Evolutionary conservation across 345 rosid species (phyloP).

Genomic region (Linum lewisii): DNA sequence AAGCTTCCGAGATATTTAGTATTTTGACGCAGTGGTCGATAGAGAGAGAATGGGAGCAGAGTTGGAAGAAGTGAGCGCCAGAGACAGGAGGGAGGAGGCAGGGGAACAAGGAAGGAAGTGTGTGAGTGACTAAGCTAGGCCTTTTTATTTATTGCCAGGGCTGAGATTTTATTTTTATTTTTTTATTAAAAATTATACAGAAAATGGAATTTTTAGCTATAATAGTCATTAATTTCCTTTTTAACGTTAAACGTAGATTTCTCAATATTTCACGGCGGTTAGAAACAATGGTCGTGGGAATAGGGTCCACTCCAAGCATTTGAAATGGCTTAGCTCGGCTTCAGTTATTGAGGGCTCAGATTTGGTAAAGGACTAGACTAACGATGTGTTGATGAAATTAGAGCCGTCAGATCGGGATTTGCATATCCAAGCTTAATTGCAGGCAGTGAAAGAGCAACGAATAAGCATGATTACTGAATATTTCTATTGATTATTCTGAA

Average conservation of each 20-base stretch:
- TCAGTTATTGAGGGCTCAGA: too few species aligned
- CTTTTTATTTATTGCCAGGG: conserved; percentile 28
- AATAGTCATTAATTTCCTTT: too few species aligned
- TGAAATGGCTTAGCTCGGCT: too few species aligned
- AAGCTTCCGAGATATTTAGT: background rate
- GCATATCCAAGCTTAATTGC: too few species aligned
- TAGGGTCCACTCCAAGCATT: background rate
- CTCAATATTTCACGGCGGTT: background rate
- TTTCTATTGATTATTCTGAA: too few species aligned
- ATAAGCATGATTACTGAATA: too few species aligned
- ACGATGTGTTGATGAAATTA: too few species aligned
- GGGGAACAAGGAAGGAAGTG: conserved; percentile 1
- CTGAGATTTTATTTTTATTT: conserved; percentile 5
- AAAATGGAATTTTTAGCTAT: too few species aligned
- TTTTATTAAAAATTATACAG: too few species aligned
- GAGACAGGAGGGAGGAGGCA: conserved; percentile 13
- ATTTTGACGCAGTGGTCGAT: conserved; percentile 15
- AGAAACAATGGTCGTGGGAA: background rate
- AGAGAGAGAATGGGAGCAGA: conserved; percentile 10
- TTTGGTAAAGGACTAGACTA: too few species aligned
- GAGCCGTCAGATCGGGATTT: too few species aligned
- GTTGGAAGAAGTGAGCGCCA: conserved; percentile 58
- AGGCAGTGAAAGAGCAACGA: too few species aligned
- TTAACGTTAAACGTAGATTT: background rate
- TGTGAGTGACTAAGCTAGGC: conserved; percentile 4